These are phyloP conservation scores for Penicillium nucicola DNA, from an alignment of 495 filamentous ascomycete genomes.

Conservation along the genomic window DNA sequence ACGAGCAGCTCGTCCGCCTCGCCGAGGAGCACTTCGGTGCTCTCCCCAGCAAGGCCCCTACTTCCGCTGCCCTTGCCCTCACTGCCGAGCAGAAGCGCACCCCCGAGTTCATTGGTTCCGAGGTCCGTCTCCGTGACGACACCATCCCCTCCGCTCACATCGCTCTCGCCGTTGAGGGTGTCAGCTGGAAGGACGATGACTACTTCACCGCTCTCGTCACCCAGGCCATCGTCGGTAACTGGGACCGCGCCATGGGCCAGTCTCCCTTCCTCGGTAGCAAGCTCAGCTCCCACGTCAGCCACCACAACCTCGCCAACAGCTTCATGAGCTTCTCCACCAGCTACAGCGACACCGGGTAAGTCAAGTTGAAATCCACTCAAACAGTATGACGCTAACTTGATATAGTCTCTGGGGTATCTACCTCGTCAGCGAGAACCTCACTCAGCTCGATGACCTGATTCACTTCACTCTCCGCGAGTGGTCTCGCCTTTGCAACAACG, in stretches of 20 bases:
- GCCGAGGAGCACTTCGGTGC: constrained; percentile 92
- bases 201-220: constrained; percentile 98
- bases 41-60: constrained; percentile 70
- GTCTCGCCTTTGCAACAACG: constrained; percentile 83
- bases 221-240: constrained; percentile 99
- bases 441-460: constrained; percentile 85
- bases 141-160: constrained; percentile 95
- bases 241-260: constrained; percentile 98
- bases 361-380: background rate
- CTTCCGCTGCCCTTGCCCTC: constrained; percentile 59
- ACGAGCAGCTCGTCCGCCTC: constrained; percentile 88
- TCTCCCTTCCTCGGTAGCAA: constrained; percentile 95
- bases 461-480: constrained; percentile 99
- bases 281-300: constrained; percentile 87
- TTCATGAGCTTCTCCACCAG: constrained; percentile 99
- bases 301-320: constrained; percentile 93
- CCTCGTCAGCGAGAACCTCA: constrained; percentile 86
- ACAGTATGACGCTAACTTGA: constrained; percentile 10
- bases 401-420: constrained; percentile 98
- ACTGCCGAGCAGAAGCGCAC: constrained; percentile 72
- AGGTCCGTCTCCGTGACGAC: constrained; percentile 92
- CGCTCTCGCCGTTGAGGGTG: constrained; percentile 97
- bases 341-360: constrained; percentile 98
- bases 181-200: constrained; percentile 98
- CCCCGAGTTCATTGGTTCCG: constrained; percentile 94